Percentiles rank a stretch among this genome's conserved stretches.
phyloP scores from a whole-genome alignment of 2,329 filamentous ascomycete species.

The Pestalotiopsis sp. region DNA sequence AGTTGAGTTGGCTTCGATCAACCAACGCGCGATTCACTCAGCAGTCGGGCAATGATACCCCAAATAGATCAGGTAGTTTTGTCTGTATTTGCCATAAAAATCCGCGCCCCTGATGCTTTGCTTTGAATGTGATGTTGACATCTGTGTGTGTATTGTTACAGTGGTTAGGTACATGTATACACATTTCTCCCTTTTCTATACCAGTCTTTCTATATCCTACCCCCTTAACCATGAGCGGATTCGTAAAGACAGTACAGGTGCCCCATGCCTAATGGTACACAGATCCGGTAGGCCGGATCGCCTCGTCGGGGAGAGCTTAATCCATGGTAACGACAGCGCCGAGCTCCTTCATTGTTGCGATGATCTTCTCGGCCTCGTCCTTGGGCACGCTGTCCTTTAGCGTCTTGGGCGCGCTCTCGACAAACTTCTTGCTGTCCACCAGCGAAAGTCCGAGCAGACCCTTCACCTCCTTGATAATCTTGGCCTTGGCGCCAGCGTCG shows the following conservation, averaged over 20 bases:
- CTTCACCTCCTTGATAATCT: slow-evolving; percentile 99
- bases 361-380: slow-evolving; percentile 99
- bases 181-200: slow-evolving; percentile 11
- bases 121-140: slow-evolving; percentile 5
- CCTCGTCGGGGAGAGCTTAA: slow-evolving; percentile 48
- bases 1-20: background rate
- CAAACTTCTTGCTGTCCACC: slow-evolving; percentile 99
- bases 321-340: slow-evolving; percentile 92
- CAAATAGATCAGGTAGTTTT: background rate
- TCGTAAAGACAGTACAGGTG: background rate
- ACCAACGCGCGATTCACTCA: background rate
- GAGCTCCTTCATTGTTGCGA: slow-evolving; percentile 89
- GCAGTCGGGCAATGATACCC: background rate
- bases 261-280: background rate
- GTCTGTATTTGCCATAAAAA: background rate
- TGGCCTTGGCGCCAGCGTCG: slow-evolving; percentile 88
- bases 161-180: slow-evolving; percentile 18
- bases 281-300: background rate
- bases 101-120: background rate
- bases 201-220: background rate
- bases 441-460: slow-evolving; percentile 89
- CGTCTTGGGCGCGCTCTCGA: slow-evolving; percentile 95
- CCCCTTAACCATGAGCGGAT: background rate
- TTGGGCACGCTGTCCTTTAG: slow-evolving; percentile 99
- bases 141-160: slow-evolving; percentile 20